Base-by-base conservation (phyloP, 257 asterid species). In the Gynochthodes officinalis region DNA sequence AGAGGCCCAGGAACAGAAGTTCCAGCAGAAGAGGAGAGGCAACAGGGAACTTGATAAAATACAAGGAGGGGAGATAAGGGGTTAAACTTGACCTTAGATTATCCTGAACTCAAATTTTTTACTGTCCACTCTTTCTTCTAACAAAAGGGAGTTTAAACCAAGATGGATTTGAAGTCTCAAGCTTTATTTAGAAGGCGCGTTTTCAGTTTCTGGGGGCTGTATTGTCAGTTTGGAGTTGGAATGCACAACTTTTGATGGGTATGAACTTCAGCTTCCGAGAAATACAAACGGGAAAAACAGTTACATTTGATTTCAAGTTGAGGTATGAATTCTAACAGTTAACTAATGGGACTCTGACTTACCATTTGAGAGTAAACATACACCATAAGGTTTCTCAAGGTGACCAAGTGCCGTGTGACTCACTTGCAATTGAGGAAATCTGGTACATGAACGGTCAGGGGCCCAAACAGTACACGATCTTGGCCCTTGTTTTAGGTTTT, bases 21-120 rank as follows among this genome's bases (percentile, higher is more conserved):
- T 71, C 65, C 44, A n/a, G 64, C 71, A 40, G 37, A 35, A 55
- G 77, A 53, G 27, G 55, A 52, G 66, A 68, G 65, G 40, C 52
- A 59, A 27, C 27, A 53, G 50, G n/a, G 66, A 61, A 40, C 35
- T 53, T 19, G 40, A 64, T 8, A 25, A 72, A 64, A 57, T 61
- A 32, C 44, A 4, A 16, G 59, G 67, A 70, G 21, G 46, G 23
- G 32, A 60, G 50, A 14, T 32, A 46, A 61, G 32, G 32, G 33
- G 7, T 59, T 25, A 23, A 50, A 13, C 27, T n/a, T 66, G 77
- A 27, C 46, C 30, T 64, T 19, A 48, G 37, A 39, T 63, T 30
- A 23, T 49, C 69, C 23, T 7, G 49, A 70, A 21, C 67, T 40
- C 55, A 27, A 32, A 2, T 43, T 50, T 43, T 60, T 25, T 72